Evolutionary conservation across 2,329 filamentous ascomycete genomes (phyloP).

Genomic region (Fusarium sp.): DNA sequence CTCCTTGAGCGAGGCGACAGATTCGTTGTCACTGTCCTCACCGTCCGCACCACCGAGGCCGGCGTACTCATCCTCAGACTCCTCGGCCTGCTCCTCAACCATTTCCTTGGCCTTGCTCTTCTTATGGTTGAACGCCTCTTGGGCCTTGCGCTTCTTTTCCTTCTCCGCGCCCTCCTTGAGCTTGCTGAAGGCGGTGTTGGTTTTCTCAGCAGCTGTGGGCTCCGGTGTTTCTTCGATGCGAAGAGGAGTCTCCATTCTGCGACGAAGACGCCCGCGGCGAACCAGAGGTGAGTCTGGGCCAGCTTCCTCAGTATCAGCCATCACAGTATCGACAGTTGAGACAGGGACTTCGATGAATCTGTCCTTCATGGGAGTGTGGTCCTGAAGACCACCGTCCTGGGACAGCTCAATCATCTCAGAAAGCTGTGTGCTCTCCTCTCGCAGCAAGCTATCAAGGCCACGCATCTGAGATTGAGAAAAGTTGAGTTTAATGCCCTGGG

Average conservation of each 20-base stretch:
- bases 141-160: conserved; percentile 63
- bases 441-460: conserved; percentile 67
- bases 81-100: conserved; percentile 93
- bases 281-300: conserved; percentile 74
- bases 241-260: conserved; percentile 51
- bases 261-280: conserved; percentile 67
- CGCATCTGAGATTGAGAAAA: conserved; percentile 72
- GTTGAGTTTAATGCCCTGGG: conserved; percentile 64
- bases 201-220: conserved; percentile 27
- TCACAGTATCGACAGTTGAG: conserved; percentile 79
- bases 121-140: conserved; percentile 80
- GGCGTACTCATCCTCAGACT: conserved; percentile 98
- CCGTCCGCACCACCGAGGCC: conserved; percentile 91
- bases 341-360: conserved; percentile 73
- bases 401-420: conserved; percentile 81
- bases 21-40: conserved; percentile 83
- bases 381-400: conserved; percentile 82
- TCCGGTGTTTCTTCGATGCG: conserved; percentile 37
- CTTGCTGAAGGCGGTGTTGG: conserved; percentile 70
- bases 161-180: conserved; percentile 75
- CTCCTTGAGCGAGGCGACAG: conserved; percentile 77
- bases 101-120: conserved; percentile 88
- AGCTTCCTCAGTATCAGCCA: conserved; percentile 55
- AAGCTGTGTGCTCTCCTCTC: conserved; percentile 67
- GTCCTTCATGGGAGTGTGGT: conserved; percentile 77